These are phyloP conservation scores for Scedosporium apiospermum DNA, from an alignment of 2,329 filamentous ascomycete genomes.

Conservation along the genomic window DNA sequence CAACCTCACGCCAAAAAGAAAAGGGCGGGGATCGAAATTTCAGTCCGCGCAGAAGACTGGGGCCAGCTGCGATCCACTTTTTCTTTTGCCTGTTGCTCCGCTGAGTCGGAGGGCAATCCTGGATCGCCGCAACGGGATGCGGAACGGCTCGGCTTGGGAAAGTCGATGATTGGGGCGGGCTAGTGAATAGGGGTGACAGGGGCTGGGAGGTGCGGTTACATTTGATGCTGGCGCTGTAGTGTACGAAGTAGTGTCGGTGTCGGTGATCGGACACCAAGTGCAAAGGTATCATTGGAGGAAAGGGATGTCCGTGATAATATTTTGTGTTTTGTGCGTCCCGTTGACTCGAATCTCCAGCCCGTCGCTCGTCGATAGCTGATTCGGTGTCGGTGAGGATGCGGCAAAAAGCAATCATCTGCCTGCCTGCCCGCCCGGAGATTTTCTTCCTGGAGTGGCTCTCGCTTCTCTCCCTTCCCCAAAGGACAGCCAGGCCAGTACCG, in stretches of 20 bases:
- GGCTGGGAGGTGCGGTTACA: not conserved
- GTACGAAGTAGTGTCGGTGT: not conserved
- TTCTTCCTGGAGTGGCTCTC: not conserved
- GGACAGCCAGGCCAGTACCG: too few relatives aligned
- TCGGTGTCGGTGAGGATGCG: not conserved
- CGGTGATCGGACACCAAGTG: not conserved
- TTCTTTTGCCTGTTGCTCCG: not conserved
- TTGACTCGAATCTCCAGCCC: too few relatives aligned
- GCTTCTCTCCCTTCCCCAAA: too few relatives aligned
- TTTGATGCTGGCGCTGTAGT: not conserved
- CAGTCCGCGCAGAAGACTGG: not conserved
- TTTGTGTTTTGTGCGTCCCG: not conserved
- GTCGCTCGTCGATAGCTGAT: too few relatives aligned
- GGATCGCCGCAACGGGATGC: not conserved
- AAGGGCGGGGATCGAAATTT: too few relatives aligned
- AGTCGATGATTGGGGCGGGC: not conserved
- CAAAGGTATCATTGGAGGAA: not conserved
- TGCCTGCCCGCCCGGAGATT: not conserved
- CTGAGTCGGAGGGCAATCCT: not conserved
- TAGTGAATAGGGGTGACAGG: not conserved
- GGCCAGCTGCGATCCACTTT: not conserved
- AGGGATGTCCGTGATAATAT: not conserved
- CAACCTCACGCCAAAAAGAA: too few relatives aligned
- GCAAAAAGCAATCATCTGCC: not conserved
- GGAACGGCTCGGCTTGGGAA: not conserved